phyloP scores from a whole-genome alignment of 805 yeast species.

The Candida ortonii region DNA sequence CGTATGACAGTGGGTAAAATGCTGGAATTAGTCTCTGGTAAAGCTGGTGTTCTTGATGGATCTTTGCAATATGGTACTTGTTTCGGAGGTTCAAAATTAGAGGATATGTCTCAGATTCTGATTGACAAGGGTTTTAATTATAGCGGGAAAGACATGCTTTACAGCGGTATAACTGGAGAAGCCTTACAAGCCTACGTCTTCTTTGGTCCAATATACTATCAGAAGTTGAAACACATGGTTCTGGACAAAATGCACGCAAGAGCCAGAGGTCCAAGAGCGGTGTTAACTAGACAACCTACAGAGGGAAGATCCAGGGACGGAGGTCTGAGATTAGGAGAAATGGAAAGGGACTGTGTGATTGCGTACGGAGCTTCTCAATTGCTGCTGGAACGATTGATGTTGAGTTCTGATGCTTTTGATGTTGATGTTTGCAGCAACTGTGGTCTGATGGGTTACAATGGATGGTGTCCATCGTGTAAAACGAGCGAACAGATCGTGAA shows the following conservation, averaged over 20 bases:
- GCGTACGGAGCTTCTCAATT: slow-evolving; percentile 98
- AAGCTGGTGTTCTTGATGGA: slow-evolving; percentile 95
- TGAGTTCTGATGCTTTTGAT: slow-evolving; percentile 96
- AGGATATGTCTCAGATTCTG: slow-evolving; percentile 88
- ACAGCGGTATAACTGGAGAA: slow-evolving; percentile 97
- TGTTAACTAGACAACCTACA: slow-evolving; percentile 95
- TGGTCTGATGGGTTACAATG: slow-evolving; percentile 96
- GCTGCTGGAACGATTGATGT: slow-evolving; percentile 89
- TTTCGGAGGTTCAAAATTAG: slow-evolving; percentile 95
- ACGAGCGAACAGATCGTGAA: slow-evolving; percentile 80
- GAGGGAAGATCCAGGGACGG: slow-evolving; percentile 99
- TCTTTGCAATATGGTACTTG: slow-evolving; percentile 93
- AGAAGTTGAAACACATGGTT: slow-evolving; percentile 98
- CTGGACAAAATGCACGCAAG: slow-evolving; percentile 99
- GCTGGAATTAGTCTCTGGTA: slow-evolving; percentile 94
- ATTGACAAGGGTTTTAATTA: slow-evolving; percentile 91
- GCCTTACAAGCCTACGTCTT: slow-evolving; percentile 95
- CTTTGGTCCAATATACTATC: slow-evolving; percentile 98
- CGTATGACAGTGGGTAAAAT: slow-evolving; percentile 99
- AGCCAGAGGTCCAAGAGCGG: slow-evolving; percentile 99
- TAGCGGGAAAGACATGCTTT: slow-evolving; percentile 96
- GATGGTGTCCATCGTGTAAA: slow-evolving; percentile 97
- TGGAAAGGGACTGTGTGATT: slow-evolving; percentile 99
- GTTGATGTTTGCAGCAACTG: slow-evolving; percentile 92
- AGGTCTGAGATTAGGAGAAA: slow-evolving; percentile 97